These are phyloP conservation scores for Zopfochytrium polystomum DNA, from an alignment of 371 early-diverging fungal genomes.

Conservation along the genomic window DNA sequence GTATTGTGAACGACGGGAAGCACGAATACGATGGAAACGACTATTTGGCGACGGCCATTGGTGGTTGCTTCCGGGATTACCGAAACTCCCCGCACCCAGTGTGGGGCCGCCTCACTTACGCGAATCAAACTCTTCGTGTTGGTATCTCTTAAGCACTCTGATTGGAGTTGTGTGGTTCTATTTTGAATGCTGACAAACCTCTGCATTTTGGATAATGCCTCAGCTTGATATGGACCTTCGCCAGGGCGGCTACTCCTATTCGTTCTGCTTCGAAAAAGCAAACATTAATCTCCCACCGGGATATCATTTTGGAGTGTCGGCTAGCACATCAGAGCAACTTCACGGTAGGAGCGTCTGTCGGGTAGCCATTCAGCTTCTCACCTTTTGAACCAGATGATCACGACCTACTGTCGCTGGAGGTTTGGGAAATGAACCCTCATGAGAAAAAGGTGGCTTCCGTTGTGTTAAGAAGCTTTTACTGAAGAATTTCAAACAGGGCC, in stretches of 20 bases:
- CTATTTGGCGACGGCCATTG: slow-evolving; percentile 34
- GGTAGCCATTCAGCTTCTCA: background rate
- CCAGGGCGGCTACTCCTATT: slow-evolving; percentile 57
- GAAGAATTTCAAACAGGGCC: slow-evolving; percentile 43
- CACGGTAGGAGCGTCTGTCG: slow-evolving; percentile 43
- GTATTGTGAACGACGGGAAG: slow-evolving; percentile 67
- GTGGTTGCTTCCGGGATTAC: slow-evolving; percentile 73
- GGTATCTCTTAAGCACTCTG: too few species aligned
- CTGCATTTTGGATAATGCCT: background rate
- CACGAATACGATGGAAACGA: slow-evolving; percentile 49
- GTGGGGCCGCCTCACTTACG: slow-evolving; percentile 64
- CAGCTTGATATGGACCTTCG: slow-evolving; percentile 64
- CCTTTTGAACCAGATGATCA: slow-evolving; percentile 65
- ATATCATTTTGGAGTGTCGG: slow-evolving; percentile 77
- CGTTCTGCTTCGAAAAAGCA: slow-evolving; percentile 58
- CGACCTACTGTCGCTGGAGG: slow-evolving; percentile 69
- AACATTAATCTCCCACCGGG: slow-evolving; percentile 63
- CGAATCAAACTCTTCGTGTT: slow-evolving; percentile 59
- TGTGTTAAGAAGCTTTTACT: too few species aligned
- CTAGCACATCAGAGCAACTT: slow-evolving; percentile 29
- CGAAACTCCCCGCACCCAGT: slow-evolving; percentile 63
- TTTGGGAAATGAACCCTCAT: slow-evolving; percentile 70
- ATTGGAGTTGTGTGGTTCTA: too few species aligned
- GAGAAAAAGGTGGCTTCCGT: too few species aligned
- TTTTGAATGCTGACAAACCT: background rate